Evolutionary conservation across 2,329 filamentous ascomycete species (phyloP).

Genomic region (Fusarium subglutinans): DNA sequence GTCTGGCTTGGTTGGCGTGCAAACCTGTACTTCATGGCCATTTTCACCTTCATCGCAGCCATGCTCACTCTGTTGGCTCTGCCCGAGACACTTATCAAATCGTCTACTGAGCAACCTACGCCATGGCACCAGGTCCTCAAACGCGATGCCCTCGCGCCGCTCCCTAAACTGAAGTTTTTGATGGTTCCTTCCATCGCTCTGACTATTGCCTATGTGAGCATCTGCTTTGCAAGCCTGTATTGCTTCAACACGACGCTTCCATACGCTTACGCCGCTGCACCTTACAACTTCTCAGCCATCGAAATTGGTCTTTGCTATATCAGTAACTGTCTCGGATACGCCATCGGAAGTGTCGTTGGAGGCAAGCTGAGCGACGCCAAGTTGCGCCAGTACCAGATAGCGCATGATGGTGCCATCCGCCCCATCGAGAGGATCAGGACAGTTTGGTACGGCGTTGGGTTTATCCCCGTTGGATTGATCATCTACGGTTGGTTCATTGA

Average conservation of each 20-base stretch:
- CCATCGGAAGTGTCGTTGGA: neutral
- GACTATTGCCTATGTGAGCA: neutral
- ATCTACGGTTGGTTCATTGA: neutral
- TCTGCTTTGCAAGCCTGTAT: neutral
- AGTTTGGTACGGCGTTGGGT: neutral
- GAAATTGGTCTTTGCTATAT: conserved; percentile 1
- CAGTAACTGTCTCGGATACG: neutral
- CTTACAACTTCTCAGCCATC: neutral
- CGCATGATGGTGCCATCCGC: neutral
- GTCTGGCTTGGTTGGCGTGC: neutral
- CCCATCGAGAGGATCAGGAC: neutral
- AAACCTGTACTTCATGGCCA: neutral
- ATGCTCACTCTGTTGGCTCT: neutral
- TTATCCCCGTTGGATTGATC: neutral
- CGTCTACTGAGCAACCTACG: neutral
- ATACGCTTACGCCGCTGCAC: neutral
- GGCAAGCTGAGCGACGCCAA: neutral
- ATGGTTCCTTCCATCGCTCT: neutral
- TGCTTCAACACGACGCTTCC: neutral
- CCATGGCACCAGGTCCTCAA: neutral
- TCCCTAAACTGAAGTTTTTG: neutral
- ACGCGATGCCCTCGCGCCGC: neutral
- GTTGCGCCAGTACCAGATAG: neutral
- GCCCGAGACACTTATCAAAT: neutral
- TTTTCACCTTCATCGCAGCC: neutral